These are phyloP conservation scores for Cephalotrichum gorgonifer DNA, from an alignment of 2,329 filamentous ascomycete species.

Conservation along the genomic window DNA sequence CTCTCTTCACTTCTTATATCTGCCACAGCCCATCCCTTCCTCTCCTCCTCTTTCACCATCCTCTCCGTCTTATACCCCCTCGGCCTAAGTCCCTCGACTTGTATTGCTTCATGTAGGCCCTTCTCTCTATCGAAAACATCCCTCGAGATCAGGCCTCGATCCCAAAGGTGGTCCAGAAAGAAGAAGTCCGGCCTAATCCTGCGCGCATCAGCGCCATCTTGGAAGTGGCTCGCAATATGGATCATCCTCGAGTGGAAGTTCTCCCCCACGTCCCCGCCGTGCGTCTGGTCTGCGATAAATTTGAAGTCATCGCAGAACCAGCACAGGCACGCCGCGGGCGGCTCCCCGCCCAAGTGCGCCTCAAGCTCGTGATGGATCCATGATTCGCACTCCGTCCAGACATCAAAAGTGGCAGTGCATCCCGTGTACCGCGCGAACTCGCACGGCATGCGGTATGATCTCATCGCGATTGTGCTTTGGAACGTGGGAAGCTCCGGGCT, in stretches of 20 bases:
- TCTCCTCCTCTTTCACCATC: constrained; percentile 4
- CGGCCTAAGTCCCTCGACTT: constrained; percentile 1
- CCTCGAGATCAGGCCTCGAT: constrained; percentile 16
- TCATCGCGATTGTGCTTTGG: no score
- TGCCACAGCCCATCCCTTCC: background rate
- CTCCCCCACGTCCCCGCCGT: constrained; percentile 5
- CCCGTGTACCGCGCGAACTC: constrained; percentile 25
- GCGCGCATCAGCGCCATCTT: constrained; percentile 9
- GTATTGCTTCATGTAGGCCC: constrained; percentile 11
- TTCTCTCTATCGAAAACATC: constrained; percentile 12
- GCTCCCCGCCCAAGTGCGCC: constrained; percentile 22
- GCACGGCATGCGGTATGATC: constrained; percentile 24
- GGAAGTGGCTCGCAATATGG: constrained; percentile 39
- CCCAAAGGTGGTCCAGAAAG: constrained; percentile 27
- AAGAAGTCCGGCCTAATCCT: constrained; percentile 26
- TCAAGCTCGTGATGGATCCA: constrained; percentile 37
- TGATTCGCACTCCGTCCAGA: constrained; percentile 19
- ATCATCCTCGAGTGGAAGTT: constrained; percentile 31
- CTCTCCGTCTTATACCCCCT: background rate
- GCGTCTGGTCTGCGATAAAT: constrained; percentile 16
- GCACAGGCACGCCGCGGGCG: constrained; percentile 29
- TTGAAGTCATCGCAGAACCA: constrained; percentile 35
- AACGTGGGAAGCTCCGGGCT: no score
- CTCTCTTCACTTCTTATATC: background rate
- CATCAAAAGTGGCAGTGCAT: constrained; percentile 27